A percentile compares a stretch with the other conserved stretches of the same genome.
phyloP scores from a whole-genome alignment of 306 rosid species.

The Rosa multiflora region DNA sequence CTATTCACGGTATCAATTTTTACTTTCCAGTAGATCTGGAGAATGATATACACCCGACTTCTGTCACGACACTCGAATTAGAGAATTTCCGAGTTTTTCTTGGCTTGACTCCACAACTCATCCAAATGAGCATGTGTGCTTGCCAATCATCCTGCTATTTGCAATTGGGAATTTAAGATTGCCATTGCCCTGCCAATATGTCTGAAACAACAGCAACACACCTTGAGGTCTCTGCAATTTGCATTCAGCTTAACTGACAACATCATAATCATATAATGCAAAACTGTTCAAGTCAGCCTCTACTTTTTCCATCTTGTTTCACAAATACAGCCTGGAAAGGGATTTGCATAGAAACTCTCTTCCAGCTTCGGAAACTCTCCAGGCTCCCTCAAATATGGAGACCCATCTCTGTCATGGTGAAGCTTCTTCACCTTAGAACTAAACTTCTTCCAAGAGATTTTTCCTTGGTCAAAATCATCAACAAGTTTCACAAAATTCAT shows the following conservation, averaged over 20 bases:
- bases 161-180: conserved; percentile 25
- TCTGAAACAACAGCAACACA: conserved; percentile 8
- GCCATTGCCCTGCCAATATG: conserved; percentile 21
- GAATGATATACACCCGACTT: conserved; percentile 32
- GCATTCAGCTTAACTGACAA: conserved; percentile 25
- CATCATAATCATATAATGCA: conserved; percentile 19
- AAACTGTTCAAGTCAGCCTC: conserved; percentile 20
- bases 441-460: conserved; percentile 76
- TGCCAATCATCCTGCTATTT: not conserved
- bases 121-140: conserved; percentile 10
- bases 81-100: conserved; percentile 13
- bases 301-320: conserved; percentile 40
- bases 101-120: conserved; percentile 3
- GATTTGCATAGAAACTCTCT: conserved; percentile 96
- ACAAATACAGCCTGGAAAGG: conserved; percentile 83
- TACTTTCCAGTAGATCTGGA: conserved; percentile 32
- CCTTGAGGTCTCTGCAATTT: conserved; percentile 16
- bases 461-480: conserved; percentile 77
- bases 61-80: conserved; percentile 20
- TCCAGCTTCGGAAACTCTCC: conserved; percentile 94
- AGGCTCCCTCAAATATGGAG: conserved; percentile 65
- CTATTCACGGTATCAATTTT: conserved; percentile 25
- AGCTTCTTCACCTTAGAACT: conserved; percentile 72
- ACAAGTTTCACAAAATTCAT: conserved; percentile 80
- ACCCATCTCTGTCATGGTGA: conserved; percentile 70